Evolutionary conservation across 2,329 filamentous ascomycete genomes (phyloP), one percentile per base, ranked within the genome.

Genomic region (Hypoxylon sp.): DNA sequence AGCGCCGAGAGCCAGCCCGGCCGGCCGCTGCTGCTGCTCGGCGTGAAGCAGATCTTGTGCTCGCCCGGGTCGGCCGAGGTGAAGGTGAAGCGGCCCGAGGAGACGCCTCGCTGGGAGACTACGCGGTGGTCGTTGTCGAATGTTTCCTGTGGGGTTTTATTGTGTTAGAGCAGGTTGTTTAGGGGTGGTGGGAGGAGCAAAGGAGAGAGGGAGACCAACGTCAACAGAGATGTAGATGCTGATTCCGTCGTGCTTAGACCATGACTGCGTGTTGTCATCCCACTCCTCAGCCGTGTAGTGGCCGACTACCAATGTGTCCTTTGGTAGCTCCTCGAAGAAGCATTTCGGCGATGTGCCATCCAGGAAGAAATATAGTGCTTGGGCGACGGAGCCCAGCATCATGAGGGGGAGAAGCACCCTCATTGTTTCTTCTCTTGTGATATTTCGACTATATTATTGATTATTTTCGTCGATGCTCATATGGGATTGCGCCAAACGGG

Each of bases 61-160:
- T 96, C 90, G 71, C 94, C 94, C n/a, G 89, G 83, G 72, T 97
- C 94, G 69, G 91, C 90, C 42, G 94, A 90, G 61, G 87, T 91
- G 82, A 99, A 97, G 67, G 93, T 97, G 80, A 97, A 97, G 68
- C 89, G 89, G 63, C 94, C 92, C 31, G 82, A 77, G 54, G 83
- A 75, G 30, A 81, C 74, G 65, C 93, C 92, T 55, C 88, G 87
- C 74, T 96, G 91, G 60, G 87, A 90, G 58, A 97, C 90, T 56
- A 99, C 89, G 59, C 92, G 91, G 82, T 99, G 94, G 78, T 97
- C 88, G 74, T 95, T 93, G 81, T 97, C 92, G 75, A 99, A 99
- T 67, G 88, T 83, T 79, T 99, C 94, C 83, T 88, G 27, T 25
- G 3, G 25, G 12, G 16, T 40, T 37, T 9, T 37, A 20, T 30